These are phyloP conservation scores for Babesia ovis DNA, from an alignment of 169 alveolate genomes.

Conservation along the genomic window DNA sequence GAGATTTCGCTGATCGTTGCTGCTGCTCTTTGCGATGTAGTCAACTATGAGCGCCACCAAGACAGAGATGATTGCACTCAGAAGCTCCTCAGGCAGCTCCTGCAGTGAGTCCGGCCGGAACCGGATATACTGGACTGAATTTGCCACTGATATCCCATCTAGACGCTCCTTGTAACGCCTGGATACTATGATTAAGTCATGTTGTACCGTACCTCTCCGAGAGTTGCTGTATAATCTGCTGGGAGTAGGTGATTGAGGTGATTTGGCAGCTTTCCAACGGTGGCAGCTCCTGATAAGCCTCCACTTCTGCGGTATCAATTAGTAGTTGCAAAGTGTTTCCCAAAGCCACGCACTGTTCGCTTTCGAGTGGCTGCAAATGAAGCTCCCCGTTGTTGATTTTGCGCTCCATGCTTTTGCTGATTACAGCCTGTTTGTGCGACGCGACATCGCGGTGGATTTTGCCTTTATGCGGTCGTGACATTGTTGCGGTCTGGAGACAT, in stretches of 20 bases:
- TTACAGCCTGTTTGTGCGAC: slow-evolving; percentile 16
- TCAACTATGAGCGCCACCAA: slow-evolving; percentile 56
- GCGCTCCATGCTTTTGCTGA: slow-evolving; percentile 48
- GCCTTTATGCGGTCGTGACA: slow-evolving; percentile 23
- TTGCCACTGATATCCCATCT: slow-evolving; percentile 58
- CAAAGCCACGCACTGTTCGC: slow-evolving; percentile 23
- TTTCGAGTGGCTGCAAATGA: slow-evolving; percentile 19
- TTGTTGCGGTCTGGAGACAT: background rate
- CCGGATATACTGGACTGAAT: slow-evolving; percentile 63
- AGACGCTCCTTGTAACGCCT: slow-evolving; percentile 61
- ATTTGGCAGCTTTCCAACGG: slow-evolving; percentile 5
- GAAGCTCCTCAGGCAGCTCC: slow-evolving; percentile 38
- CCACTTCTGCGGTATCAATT: slow-evolving; percentile 22
- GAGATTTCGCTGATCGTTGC: slow-evolving; percentile 20
- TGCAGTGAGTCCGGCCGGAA: slow-evolving; percentile 43
- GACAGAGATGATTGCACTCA: slow-evolving; percentile 34
- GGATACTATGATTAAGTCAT: background rate
- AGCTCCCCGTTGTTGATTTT: slow-evolving; percentile 46
- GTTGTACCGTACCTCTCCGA: slow-evolving; percentile 29
- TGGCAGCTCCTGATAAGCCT: background rate
- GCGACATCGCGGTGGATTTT: slow-evolving; percentile 26
- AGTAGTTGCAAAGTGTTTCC: slow-evolving; percentile 31
- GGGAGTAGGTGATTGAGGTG: slow-evolving; percentile 36
- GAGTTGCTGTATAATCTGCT: slow-evolving; percentile 38
- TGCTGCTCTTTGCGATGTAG: slow-evolving; percentile 33